Evolutionary conservation across 106 monocot species (phyloP).

Genomic region (Dioscorea zingiberensis): DNA sequence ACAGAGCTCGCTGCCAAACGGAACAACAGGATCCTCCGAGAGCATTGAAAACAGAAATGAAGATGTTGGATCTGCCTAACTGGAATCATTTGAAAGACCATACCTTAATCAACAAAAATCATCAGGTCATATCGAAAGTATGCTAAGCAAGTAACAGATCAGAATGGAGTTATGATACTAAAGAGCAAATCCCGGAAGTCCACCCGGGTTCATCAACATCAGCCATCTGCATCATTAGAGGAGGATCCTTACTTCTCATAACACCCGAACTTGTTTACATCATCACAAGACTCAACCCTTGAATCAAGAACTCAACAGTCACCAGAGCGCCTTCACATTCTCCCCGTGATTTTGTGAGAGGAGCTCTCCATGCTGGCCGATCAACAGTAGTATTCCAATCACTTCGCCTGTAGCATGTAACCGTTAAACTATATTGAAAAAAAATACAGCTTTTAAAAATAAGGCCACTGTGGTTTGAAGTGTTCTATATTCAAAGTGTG

Average conservation of each 20-base stretch:
- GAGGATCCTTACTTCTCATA: slow-evolving; percentile 87
- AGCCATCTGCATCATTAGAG: slow-evolving; percentile 59
- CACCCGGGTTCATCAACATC: slow-evolving; percentile 23
- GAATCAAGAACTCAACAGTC: not conserved
- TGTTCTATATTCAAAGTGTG: too few species aligned
- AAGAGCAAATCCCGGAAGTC: slow-evolving; percentile 4
- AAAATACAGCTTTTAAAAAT: too few species aligned
- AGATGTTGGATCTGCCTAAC: not conserved
- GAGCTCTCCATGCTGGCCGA: too few species aligned
- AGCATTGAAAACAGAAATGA: slow-evolving; percentile 5
- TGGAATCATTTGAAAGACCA: slow-evolving; percentile 9
- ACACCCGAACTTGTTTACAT: slow-evolving; percentile 79
- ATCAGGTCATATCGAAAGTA: slow-evolving; percentile 8
- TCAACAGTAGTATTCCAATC: too few species aligned
- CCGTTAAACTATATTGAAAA: too few species aligned
- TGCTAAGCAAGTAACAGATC: not conserved
- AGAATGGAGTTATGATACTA: not conserved
- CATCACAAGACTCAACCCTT: slow-evolving; percentile 33
- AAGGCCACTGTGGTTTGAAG: too few species aligned
- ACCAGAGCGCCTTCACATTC: slow-evolving; percentile 4
- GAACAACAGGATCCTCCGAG: slow-evolving; percentile 11
- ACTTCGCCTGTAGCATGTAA: too few species aligned
- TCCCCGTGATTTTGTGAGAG: too few species aligned
- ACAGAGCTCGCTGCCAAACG: slow-evolving; percentile 46
- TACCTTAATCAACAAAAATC: slow-evolving; percentile 31